Evolutionary conservation across 805 yeast genomes (phyloP), one percentile per base, ranked within the genome.

Genomic region (Isabelozyma heimii): DNA sequence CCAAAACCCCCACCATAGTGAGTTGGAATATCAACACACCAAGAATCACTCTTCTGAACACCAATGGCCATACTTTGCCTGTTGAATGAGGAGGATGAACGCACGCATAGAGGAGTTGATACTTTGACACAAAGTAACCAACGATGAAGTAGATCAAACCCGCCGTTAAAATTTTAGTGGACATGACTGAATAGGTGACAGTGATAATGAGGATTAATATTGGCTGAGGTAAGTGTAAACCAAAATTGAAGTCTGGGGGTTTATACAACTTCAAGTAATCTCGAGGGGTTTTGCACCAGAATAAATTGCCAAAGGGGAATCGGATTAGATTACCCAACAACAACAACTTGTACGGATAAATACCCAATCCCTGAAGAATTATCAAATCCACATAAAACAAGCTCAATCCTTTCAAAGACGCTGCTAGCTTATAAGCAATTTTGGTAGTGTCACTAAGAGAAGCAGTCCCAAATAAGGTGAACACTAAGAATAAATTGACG

Each of bases 1-100:
- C 91, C 51, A 92, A 74, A 0, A 95, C 84, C 2, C 98, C 98
- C 0, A 92, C 90, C 89, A 91, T 91, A 10, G 97, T 90, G 50
- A 92, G 69, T 62, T 94, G 99, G 65, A 92, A 91, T 13, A 92
- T 73, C 33, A 88, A 67, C 24, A 92, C 68, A 0, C 98, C 98
- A 49, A 90, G 62, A 47, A 88, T 82, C 1, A 91, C 82, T 55
- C 99, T 77, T 57, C 96, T 77, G 60, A 88, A 87, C 2, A 92
- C 84, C 44, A 91, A 73, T 0, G 97, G 96, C 98, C 97, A 92
- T 1, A 92, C 95, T 62, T 87, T 88, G 1, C 98, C 99, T 0
- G 97, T 94, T 0, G 97, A 91, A 68, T 94, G 98, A 37, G 95
- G 97, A 8, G 96, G 91, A 65, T 94, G 98, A 30, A 90, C 91